Percentiles rank a stretch among this genome's conserved stretches.
Evolutionary conservation across 345 rosid genomes (phyloP).

Genomic region (Citrus australasica): DNA sequence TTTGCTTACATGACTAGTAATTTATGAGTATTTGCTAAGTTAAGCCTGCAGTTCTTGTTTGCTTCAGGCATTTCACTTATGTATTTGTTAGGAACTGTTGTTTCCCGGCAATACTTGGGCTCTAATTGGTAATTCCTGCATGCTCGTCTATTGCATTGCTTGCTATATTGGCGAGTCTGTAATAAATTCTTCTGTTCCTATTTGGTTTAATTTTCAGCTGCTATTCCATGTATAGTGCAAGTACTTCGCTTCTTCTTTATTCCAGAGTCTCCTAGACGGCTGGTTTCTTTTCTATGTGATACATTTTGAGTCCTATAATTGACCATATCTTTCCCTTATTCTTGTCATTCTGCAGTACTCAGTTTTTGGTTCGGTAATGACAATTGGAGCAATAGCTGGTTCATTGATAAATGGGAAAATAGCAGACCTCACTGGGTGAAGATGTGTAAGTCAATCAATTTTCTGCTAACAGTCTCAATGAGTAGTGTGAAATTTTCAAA

Average conservation of each 20-base stretch:
- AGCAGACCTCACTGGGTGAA: slow-evolving; percentile 36
- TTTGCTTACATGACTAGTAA: background rate
- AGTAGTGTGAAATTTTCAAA: background rate
- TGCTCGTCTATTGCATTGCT: background rate
- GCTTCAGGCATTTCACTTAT: slow-evolving; percentile 10
- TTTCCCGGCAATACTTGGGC: slow-evolving; percentile 23
- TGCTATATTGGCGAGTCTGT: background rate
- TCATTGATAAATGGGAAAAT: slow-evolving; percentile 29
- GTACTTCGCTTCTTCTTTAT: slow-evolving; percentile 34
- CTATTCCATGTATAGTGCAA: slow-evolving; percentile 26
- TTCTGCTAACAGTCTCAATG: background rate
- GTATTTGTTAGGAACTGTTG: slow-evolving; percentile 16
- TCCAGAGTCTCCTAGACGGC: slow-evolving; percentile 55
- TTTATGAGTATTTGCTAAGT: background rate
- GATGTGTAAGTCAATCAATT: slow-evolving; percentile 22
- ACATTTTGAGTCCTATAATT: background rate
- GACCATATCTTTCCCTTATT: background rate
- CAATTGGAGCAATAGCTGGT: slow-evolving; percentile 34
- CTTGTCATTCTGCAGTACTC: slow-evolving; percentile 30
- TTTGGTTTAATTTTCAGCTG: slow-evolving; percentile 20
- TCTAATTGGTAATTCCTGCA: slow-evolving; percentile 14
- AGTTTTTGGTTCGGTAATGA: slow-evolving; percentile 32
- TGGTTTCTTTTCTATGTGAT: slow-evolving; percentile 5
- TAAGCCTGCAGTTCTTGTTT: slow-evolving; percentile 5
- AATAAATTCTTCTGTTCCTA: background rate